Base-by-base conservation (phyloP, 805 yeast genomes). In the Saccharomycopsis fibuligera region DNA sequence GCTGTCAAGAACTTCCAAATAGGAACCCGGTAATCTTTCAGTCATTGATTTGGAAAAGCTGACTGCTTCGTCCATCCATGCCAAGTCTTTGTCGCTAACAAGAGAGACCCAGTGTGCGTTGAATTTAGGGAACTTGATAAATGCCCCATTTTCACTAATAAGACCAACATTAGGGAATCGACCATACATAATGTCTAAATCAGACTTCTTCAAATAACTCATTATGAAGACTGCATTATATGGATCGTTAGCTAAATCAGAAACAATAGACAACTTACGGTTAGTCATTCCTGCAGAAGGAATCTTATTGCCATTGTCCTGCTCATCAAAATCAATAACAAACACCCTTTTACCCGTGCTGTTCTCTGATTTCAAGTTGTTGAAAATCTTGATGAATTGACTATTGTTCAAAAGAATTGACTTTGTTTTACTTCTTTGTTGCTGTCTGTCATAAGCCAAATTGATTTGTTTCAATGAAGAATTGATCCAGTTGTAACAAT, bases 71-170 rank as follows among this genome's bases (percentile, higher is more conserved):
- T 73, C 72, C 62, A 80, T 72, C 89, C 91, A 84, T 17, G 67
- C 67, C 54, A 73, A 64, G 47, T 71, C 68, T 27, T 70, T 75
- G 52, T 77, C 78, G 49, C 78, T 76, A 27, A 79, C 77, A 21
- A 83, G 69, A 1, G 83, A 72, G 42, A 75, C 65, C 95, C 95
- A 87, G 8, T 29, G 23, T 3, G 22, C 17, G 17, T 38, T 37
- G 55, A 62, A 58, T 19, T 76, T 72, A 14, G 74, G 73, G 17
- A 78, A 58, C 61, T 76, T 81, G 30, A 91, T 72, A 58, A 76
- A 87, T 0, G 88, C 95, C 33, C 98, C 98, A 60, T 83, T 82
- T 63, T 90, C 98, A 1, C 96, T 95, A 54, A 91, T 80, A 45
- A 91, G 68, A 0, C 97, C 97, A 27, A 90, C 59, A 36, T 78